Base-by-base conservation (phyloP, 2,329 filamentous ascomycete genomes). In the Sarocladiaceae sp. region DNA sequence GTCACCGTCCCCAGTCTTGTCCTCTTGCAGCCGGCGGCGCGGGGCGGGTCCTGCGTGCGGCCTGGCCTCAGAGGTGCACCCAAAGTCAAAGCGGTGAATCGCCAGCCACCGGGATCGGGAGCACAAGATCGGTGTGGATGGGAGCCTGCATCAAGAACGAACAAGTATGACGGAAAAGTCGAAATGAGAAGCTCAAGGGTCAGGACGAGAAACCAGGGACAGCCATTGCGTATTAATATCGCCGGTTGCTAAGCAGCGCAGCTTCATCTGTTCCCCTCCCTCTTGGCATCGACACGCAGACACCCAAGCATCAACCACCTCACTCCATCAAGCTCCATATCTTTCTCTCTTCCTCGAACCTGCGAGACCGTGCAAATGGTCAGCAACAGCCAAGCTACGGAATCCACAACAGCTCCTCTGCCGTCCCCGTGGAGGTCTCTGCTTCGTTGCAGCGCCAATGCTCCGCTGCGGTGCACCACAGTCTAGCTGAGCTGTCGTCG, bases 1-100 rank as follows among this genome's bases (percentile, higher is more conserved):
- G 23, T 21, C 26, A n/a, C 33, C 33, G 19, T 35, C 16, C 21
- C 21, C 33, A 15, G 19, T 19, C 4, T 20, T 15, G 15, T 35
- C 33, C 12, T 18, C n/a, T 13, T 19, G 33, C 33, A 20, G 18
- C 5, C 15, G 21, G 34, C 34, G 13, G 20, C 19, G 34, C 34
- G 13, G 20, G 34, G 34, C 34, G 34, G 34, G 34, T 39, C 34
- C 34, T 39, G 34, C 34, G 34, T 39, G 23, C 34, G 19, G 34
- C 19, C n/a, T n/a, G n/a, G n/a, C n/a, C n/a, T 39, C 23, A 19
- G 26, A 39, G 34, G 34, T 21, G 34, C 16, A 39, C 20, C n/a
- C n/a, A 39, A 21, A 7, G 34, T 39, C 20, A 39, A 19, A 39
- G 34, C 34, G 34, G 34, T 39, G 34, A 39, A 39, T 39, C 34